Conservation (phyloP, 805 yeast genomes). For the Nakazawaea populi region DNA sequence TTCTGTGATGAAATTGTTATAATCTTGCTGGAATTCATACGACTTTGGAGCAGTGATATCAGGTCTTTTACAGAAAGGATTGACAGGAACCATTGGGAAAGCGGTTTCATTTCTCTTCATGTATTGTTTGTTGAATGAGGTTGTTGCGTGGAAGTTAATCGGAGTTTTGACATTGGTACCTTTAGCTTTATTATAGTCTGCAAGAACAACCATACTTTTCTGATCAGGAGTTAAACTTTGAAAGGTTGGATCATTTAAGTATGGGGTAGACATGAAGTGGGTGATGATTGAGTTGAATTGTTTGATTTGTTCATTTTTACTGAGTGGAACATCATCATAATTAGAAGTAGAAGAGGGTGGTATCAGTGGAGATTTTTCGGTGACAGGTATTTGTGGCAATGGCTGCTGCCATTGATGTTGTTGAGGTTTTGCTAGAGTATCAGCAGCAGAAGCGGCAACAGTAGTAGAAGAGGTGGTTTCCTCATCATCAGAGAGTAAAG, state of each 20-base stretch:
- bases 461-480: not conserved
- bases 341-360: conserved; percentile 12
- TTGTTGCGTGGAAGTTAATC: conserved; percentile 25
- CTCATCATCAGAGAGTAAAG: conserved; percentile 25
- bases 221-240: conserved; percentile 25
- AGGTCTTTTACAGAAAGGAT: conserved; percentile 50
- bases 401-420: conserved; percentile 12
- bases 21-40: conserved; percentile 45
- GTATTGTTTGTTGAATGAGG: conserved; percentile 33
- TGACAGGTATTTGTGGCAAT: conserved; percentile 10
- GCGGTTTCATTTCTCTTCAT: conserved; percentile 31
- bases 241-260: conserved; percentile 30
- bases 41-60: conserved; percentile 53
- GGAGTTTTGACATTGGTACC: conserved; percentile 17
- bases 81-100: conserved; percentile 40
- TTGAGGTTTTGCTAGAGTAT: conserved; percentile 11
- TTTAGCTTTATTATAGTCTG: conserved; percentile 25
- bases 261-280: conserved; percentile 22
- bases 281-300: conserved; percentile 26
- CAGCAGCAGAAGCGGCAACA: conserved; percentile 3
- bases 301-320: conserved; percentile 31
- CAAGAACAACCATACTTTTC: conserved; percentile 27
- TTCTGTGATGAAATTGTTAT: conserved; percentile 42
- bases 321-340: conserved; percentile 30
- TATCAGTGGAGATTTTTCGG: conserved; percentile 4